Evolutionary conservation across 352 stramenopile species (phyloP), one percentile per base, ranked within the genome.

Genomic region (Elongisporangium anandrum): DNA sequence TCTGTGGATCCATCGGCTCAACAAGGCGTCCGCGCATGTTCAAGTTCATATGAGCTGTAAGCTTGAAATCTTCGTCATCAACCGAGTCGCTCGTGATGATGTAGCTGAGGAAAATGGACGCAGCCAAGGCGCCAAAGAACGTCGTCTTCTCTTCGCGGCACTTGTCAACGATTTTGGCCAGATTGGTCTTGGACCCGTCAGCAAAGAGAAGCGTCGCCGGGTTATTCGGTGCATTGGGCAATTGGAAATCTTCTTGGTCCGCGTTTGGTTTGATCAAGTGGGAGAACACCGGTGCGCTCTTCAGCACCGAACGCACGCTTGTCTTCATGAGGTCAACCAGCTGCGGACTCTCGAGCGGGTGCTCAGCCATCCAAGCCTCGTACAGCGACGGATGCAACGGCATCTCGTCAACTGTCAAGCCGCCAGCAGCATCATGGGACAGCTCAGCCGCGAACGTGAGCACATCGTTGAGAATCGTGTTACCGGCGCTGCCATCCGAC

Each of bases 21-120:
- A 62, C 63, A 0, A 85, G 66, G 24, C 73, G 70, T 1, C 58
- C 57, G 1, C 75, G 73, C 75, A 87, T 83, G 63, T 85, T 77
- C 23, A 72, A 71, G 51, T 75, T 67, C 22, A 75, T 56, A 48
- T 69, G 54, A 52, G 77, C 62, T 8, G 49, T 59, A 5, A 87
- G 52, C 56, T 74, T 70, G 61, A 87, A 87, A 4, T 68, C 63
- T 54, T 50, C 58, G 47, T 70, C 61, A 15, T 50, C 61, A 56
- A 50, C 72, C 60, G 58, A 0, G 0, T 65, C 53, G 1, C 51
- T 68, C 29, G 59, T 67, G 22, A 51, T 52, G 50, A 53, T 72
- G 64, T 73, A 80, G 5, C 61, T 64, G 2, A 81, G 39, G 15
- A 77, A n/a, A 6, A 59, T 54, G 1, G 69, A 58, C 10, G 71